A percentile compares a stretch with the other conserved stretches of the same genome.
phyloP scores from a whole-genome alignment of 306 rosid genomes.

The Cyclanthera cordifolia region DNA sequence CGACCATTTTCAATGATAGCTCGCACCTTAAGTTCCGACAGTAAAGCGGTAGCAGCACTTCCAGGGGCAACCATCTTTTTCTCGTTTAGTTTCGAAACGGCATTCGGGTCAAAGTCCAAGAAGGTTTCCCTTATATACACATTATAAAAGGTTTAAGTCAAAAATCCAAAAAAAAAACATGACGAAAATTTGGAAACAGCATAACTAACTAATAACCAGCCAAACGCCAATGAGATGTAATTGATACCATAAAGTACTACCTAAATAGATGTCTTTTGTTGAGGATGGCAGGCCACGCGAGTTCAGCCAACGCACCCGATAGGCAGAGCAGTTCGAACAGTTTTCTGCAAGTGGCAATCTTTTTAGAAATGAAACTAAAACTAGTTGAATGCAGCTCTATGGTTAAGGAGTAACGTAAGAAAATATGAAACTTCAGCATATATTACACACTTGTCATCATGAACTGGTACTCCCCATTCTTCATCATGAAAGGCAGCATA shows the following conservation, averaged over 20 bases:
- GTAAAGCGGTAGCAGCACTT: slow-evolving; percentile 46
- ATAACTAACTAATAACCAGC: background rate
- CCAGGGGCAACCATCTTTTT: slow-evolving; percentile 45
- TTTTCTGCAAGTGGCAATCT: slow-evolving; percentile 31
- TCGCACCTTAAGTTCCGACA: slow-evolving; percentile 59
- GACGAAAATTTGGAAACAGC: too few species aligned
- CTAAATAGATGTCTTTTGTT: slow-evolving; percentile 47
- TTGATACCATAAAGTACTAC: slow-evolving; percentile 21
- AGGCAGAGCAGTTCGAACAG: slow-evolving; percentile 66
- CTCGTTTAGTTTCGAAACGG: slow-evolving; percentile 50
- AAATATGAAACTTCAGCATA: slow-evolving; percentile 14
- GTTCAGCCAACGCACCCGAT: slow-evolving; percentile 74
- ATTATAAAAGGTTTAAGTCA: slow-evolving; percentile 9
- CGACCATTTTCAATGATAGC: slow-evolving; percentile 67
- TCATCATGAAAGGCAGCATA: slow-evolving; percentile 56
- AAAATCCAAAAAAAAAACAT: slow-evolving; percentile 1
- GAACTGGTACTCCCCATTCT: slow-evolving; percentile 71
- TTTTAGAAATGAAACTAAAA: slow-evolving; percentile 6
- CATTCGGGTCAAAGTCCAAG: slow-evolving; percentile 54
- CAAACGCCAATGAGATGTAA: background rate
- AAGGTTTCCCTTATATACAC: slow-evolving; percentile 44
- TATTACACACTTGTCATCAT: slow-evolving; percentile 52
- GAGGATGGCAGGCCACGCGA: slow-evolving; percentile 59
- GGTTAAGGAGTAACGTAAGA: slow-evolving; percentile 19
- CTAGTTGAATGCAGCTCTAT: slow-evolving; percentile 12